A percentile compares a stretch with the other conserved stretches of the same genome.
phyloP scores from a whole-genome alignment of 768 basidiomycete genomes.

The Postia placenta region DNA sequence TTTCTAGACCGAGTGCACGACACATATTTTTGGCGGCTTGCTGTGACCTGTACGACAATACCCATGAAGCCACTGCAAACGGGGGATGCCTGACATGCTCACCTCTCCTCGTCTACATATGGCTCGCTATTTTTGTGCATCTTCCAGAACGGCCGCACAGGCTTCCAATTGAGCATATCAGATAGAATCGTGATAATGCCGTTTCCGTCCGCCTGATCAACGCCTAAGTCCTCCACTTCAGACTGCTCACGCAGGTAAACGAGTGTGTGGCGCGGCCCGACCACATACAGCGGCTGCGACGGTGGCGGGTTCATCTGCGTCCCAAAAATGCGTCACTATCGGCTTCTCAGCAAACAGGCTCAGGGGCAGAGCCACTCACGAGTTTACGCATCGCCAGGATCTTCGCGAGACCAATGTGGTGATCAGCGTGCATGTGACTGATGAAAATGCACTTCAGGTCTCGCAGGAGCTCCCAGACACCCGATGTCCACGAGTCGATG shows the following conservation, averaged over 20 bases:
- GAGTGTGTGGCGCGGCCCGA: constrained; percentile 51
- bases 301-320: constrained; percentile 62
- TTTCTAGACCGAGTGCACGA: constrained; percentile 46
- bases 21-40: constrained; percentile 40
- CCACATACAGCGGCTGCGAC: constrained; percentile 60
- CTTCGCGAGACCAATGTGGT: constrained; percentile 78
- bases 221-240: constrained; percentile 66
- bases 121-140: not conserved
- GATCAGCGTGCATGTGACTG: constrained; percentile 90
- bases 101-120: not conserved
- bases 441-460: constrained; percentile 76
- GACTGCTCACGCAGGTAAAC: constrained; percentile 68
- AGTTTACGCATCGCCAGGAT: constrained; percentile 64
- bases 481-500: constrained; percentile 20
- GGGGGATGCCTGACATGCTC: not conserved
- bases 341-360: too few relatives aligned
- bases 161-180: constrained; percentile 47
- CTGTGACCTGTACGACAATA: constrained; percentile 36
- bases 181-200: constrained; percentile 48
- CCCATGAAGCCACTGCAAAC: not conserved
- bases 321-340: too few relatives aligned
- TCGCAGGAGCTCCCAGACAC: constrained; percentile 56
- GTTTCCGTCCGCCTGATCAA: constrained; percentile 40
- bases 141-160: constrained; percentile 26
- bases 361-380: too few relatives aligned